Evolutionary conservation across 352 stramenopile species (phyloP).

Genomic region (Phytophthora uliginosa): DNA sequence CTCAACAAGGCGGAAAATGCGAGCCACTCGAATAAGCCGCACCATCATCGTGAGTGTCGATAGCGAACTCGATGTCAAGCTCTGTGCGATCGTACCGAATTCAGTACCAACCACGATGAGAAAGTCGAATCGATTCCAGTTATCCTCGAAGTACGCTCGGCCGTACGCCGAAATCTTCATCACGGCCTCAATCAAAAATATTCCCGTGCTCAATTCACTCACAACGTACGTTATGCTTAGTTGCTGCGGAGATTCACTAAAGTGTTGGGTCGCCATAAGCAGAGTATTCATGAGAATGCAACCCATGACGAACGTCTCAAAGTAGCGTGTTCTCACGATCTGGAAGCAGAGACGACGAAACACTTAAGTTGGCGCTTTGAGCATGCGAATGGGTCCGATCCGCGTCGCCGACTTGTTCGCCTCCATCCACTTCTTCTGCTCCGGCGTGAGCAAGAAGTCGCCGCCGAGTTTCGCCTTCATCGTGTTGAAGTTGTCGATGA

Average conservation of each 20-base stretch:
- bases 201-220: slow-evolving; percentile 83
- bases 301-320: slow-evolving; percentile 83
- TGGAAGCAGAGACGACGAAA: slow-evolving; percentile 64
- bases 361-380: slow-evolving; percentile 50
- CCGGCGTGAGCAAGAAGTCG: slow-evolving; percentile 81
- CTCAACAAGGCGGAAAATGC: slow-evolving; percentile 82
- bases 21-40: slow-evolving; percentile 89
- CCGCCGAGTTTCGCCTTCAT: slow-evolving; percentile 81
- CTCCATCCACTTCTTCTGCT: slow-evolving; percentile 90
- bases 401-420: slow-evolving; percentile 61
- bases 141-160: slow-evolving; percentile 77
- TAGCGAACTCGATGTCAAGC: slow-evolving; percentile 49
- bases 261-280: slow-evolving; percentile 88
- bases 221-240: slow-evolving; percentile 55
- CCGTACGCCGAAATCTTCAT: slow-evolving; percentile 90
- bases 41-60: slow-evolving; percentile 84
- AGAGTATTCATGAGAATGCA: slow-evolving; percentile 91
- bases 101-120: slow-evolving; percentile 69
- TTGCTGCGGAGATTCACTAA: slow-evolving; percentile 70
- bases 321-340: slow-evolving; percentile 61
- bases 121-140: slow-evolving; percentile 92
- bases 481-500: slow-evolving; percentile 95
- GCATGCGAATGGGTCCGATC: slow-evolving; percentile 59
- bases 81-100: slow-evolving; percentile 54
- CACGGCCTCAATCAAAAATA: slow-evolving; percentile 89